These are phyloP conservation scores for Xylogone sp. DNA, from an alignment of 2,329 filamentous ascomycete species.

Conservation along the genomic window DNA sequence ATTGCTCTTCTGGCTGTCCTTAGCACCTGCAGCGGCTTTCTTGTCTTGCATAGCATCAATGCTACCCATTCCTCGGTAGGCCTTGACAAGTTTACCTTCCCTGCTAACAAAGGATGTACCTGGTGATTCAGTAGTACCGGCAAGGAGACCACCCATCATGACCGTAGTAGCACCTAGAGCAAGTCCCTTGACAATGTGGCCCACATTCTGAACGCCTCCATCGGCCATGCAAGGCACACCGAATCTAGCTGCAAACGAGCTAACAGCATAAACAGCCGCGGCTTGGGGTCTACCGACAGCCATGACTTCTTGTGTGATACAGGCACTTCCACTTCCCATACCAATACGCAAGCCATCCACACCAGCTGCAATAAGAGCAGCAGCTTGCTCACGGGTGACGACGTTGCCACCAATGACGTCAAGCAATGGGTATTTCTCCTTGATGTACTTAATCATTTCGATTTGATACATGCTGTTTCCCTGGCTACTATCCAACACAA, in stretches of 20 bases:
- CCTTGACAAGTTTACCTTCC: conserved; percentile 97
- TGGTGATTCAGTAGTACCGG: conserved; percentile 94
- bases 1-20: conserved; percentile 76
- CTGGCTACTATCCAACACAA: conserved; percentile 93
- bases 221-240: conserved; percentile 98
- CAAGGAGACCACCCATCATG: conserved; percentile 99
- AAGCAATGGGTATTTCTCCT: conserved; percentile 76
- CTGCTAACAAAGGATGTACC: conserved; percentile 95
- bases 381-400: conserved; percentile 95
- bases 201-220: conserved; percentile 96
- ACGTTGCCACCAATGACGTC: conserved; percentile 99
- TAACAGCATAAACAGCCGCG: conserved; percentile 85
- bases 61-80: conserved; percentile 97
- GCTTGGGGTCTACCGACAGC: conserved; percentile 96
- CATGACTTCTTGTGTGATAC: conserved; percentile 99
- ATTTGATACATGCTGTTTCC: conserved; percentile 99
- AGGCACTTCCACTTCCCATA: conserved; percentile 97
- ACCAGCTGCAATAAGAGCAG: conserved; percentile 84
- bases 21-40: conserved; percentile 80
- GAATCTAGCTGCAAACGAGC: conserved; percentile 84
- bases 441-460: conserved; percentile 96
- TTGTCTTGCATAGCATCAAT: conserved; percentile 99
- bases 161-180: conserved; percentile 90
- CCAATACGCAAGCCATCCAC: conserved; percentile 96
- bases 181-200: conserved; percentile 98